These are phyloP conservation scores for Dactylorhiza incarnata DNA, from an alignment of 106 monocot genomes.

Conservation along the genomic window DNA sequence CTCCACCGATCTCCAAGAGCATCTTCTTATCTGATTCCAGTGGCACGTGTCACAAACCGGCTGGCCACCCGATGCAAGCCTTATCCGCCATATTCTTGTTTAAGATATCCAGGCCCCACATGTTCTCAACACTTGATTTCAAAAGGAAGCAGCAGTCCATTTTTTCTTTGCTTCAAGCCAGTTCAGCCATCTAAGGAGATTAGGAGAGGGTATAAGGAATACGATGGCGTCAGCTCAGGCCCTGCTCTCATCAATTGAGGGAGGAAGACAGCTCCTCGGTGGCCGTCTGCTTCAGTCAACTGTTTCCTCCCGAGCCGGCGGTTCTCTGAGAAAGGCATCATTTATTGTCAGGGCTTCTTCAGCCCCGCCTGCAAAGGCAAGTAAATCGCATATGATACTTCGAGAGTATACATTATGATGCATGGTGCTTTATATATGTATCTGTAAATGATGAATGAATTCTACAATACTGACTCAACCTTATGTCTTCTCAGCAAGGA, in stretches of 20 bases:
- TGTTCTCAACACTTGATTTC: neutral
- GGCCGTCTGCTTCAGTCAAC: slow-evolving; percentile 46
- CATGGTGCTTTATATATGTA: neutral
- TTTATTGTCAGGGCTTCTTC: slow-evolving; percentile 67
- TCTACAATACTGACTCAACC: neutral
- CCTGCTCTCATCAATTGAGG: slow-evolving; percentile 83
- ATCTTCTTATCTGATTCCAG: neutral
- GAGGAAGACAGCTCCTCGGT: slow-evolving; percentile 70
- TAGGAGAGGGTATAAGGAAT: neutral
- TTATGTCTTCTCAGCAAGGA: slow-evolving; percentile 33
- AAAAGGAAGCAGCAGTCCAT: neutral
- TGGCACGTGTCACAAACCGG: neutral
- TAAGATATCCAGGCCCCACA: neutral
- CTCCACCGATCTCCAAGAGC: neutral
- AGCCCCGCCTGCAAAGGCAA: slow-evolving; percentile 78
- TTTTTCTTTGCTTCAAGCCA: neutral
- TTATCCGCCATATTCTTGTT: neutral
- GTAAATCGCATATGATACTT: neutral
- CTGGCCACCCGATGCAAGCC: neutral
- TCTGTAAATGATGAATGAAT: neutral
- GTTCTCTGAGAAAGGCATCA: slow-evolving; percentile 27
- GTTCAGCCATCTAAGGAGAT: neutral
- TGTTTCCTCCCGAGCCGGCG: slow-evolving; percentile 25
- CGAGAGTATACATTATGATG: neutral
- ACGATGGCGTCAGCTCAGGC: slow-evolving; percentile 64